phyloP scores from a whole-genome alignment of 257 asterid genomes.

The Nicotiana undulata region DNA sequence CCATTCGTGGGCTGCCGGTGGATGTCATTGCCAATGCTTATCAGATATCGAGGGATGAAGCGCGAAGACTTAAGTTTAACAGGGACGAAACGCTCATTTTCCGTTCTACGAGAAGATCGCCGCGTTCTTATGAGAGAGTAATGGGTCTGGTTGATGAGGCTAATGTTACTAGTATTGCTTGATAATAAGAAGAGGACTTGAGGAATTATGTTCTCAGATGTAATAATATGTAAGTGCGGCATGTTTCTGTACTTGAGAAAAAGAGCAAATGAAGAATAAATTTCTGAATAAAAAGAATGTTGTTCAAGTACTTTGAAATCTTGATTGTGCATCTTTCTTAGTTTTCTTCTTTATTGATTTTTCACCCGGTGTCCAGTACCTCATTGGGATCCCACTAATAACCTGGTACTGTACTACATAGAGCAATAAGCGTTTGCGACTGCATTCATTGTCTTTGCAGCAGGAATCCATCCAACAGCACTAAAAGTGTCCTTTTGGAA shows the following conservation, averaged over 20 bases:
- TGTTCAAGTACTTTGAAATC: neutral
- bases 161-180: neutral
- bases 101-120: neutral
- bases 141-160: neutral
- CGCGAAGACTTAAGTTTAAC: conserved; percentile 40
- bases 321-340: neutral
- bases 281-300: neutral
- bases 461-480: neutral
- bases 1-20: conserved; percentile 42
- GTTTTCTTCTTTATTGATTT: no score
- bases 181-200: neutral
- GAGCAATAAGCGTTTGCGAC: neutral
- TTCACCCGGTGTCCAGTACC: no score
- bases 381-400: no score
- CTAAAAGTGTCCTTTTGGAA: neutral
- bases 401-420: neutral
- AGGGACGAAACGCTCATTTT: conserved; percentile 9
- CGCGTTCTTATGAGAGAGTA: neutral
- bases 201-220: neutral
- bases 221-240: neutral
- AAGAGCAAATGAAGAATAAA: neutral
- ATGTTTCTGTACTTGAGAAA: neutral
- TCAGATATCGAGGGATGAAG: conserved; percentile 41
- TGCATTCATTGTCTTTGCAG: neutral
- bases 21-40: conserved; percentile 39